phyloP scores from a whole-genome alignment of 768 basidiomycete genomes.

The Panaeolus papilionaceus region DNA sequence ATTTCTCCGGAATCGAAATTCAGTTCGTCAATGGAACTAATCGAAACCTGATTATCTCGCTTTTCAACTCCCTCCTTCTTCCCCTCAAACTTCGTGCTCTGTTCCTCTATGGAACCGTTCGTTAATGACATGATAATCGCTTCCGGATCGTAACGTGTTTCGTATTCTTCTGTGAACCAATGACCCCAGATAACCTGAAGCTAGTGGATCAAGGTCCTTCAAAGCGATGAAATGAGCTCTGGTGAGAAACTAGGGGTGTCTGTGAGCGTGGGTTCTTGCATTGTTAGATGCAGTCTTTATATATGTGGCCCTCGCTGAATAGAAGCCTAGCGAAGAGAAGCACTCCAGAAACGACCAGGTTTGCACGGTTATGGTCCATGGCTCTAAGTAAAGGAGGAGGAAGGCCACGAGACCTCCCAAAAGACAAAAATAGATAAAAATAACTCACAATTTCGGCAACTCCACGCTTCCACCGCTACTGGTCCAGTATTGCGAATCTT shows the following conservation, averaged over 20 bases:
- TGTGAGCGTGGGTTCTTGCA: neutral
- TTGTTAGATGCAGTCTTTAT: neutral
- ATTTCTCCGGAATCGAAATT: slow-evolving; percentile 55
- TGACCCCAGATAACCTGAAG: neutral
- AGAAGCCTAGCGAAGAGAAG: neutral
- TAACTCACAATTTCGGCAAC: slow-evolving; percentile 10
- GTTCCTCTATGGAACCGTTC: neutral
- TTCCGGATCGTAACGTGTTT: neutral
- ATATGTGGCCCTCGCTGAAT: neutral
- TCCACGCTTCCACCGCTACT: slow-evolving; percentile 4
- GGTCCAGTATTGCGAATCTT: neutral
- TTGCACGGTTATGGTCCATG: neutral
- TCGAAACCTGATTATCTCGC: slow-evolving; percentile 11
- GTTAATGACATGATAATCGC: neutral
- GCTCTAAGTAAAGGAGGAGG: neutral
- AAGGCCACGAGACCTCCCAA: neutral
- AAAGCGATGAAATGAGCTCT: no score
- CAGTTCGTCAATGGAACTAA: slow-evolving; percentile 7
- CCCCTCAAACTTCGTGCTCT: neutral
- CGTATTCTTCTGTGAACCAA: neutral
- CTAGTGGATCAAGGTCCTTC: neutral
- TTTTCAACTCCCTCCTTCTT: neutral
- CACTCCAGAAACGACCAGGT: neutral
- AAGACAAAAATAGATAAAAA: neutral
- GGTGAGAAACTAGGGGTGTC: neutral